Evolutionary conservation across 495 filamentous ascomycete genomes (phyloP).

Genomic region (Sabuloglossum arenarium): DNA sequence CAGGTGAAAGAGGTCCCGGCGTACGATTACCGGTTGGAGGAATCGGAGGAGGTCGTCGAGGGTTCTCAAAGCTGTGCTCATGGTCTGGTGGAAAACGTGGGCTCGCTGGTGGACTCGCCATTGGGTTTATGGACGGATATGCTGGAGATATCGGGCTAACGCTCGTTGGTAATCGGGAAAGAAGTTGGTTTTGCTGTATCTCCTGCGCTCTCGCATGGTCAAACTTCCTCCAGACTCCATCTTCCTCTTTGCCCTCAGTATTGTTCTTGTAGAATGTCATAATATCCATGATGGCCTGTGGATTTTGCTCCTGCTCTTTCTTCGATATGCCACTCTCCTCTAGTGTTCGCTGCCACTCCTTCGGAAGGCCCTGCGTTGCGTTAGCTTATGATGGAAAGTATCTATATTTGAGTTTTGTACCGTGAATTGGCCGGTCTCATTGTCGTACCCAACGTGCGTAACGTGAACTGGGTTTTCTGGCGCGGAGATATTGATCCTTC

Average conservation of each 20-base stretch:
- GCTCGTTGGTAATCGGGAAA: slow-evolving; percentile 9
- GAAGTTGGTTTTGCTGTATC: slow-evolving; percentile 20
- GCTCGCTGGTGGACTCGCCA: slow-evolving; percentile 68
- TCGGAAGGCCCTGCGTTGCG: slow-evolving; percentile 57
- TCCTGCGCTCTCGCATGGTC: slow-evolving; percentile 45
- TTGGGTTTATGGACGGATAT: slow-evolving; percentile 33
- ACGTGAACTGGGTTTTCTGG: slow-evolving; percentile 96
- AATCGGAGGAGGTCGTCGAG: slow-evolving; percentile 77
- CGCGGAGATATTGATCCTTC: slow-evolving; percentile 78
- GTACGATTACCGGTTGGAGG: slow-evolving; percentile 26
- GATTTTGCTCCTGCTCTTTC: slow-evolving; percentile 87
- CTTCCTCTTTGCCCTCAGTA: slow-evolving; percentile 54
- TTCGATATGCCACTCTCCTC: slow-evolving; percentile 92
- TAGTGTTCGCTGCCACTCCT: slow-evolving; percentile 92
- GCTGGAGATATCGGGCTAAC: slow-evolving; percentile 13
- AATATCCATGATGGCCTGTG: slow-evolving; percentile 83
- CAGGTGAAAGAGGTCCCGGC: slow-evolving; percentile 10
- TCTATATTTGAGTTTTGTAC: slow-evolving; percentile 32
- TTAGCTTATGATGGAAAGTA: slow-evolving; percentile 2
- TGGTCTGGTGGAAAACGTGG: slow-evolving; percentile 83
- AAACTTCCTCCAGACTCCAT: slow-evolving; percentile 90
- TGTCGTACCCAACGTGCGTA: slow-evolving; percentile 94
- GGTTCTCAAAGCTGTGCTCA: slow-evolving; percentile 92
- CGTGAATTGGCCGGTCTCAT: slow-evolving; percentile 90
- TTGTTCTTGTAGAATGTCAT: slow-evolving; percentile 94